Evolutionary conservation across 441 rosid species (phyloP).

Genomic region (Mallotus japonicus): DNA sequence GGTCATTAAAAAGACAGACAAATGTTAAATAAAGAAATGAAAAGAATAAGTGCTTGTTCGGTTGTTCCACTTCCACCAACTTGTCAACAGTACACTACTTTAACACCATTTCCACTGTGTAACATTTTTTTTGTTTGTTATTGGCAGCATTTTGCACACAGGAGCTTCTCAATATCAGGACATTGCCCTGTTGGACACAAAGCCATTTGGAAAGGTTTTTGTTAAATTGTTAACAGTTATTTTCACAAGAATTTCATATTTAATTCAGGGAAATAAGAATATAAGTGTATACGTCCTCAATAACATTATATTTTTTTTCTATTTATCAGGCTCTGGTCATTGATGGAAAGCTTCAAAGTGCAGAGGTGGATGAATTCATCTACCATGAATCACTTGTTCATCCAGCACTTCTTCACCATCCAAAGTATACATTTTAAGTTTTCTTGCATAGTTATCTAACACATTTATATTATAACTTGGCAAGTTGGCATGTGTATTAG

Average conservation of each 20-base stretch:
- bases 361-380: slow-evolving; percentile 66
- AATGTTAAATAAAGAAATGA: background rate
- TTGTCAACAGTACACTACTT: too few relatives aligned
- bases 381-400: slow-evolving; percentile 66
- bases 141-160: slow-evolving; percentile 49
- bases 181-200: slow-evolving; percentile 60
- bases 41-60: background rate
- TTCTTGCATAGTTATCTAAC: too few relatives aligned
- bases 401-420: slow-evolving; percentile 52
- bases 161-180: slow-evolving; percentile 56
- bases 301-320: too few relatives aligned
- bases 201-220: slow-evolving; percentile 59
- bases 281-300: background rate
- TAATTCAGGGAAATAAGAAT: background rate
- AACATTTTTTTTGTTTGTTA: background rate
- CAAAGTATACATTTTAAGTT: slow-evolving; percentile 29
- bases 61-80: background rate
- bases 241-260: too few relatives aligned
- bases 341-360: slow-evolving; percentile 74
- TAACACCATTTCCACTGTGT: background rate
- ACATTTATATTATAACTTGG: too few relatives aligned
- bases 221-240: background rate
- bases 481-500: too few relatives aligned
- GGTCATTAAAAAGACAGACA: slow-evolving; percentile 28
- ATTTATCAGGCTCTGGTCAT: slow-evolving; percentile 45